Percentiles rank a stretch among this genome's conserved stretches.
These are phyloP conservation scores for Echinosophora koreensis DNA, from an alignment of 306 rosid species.

Conservation along the genomic window DNA sequence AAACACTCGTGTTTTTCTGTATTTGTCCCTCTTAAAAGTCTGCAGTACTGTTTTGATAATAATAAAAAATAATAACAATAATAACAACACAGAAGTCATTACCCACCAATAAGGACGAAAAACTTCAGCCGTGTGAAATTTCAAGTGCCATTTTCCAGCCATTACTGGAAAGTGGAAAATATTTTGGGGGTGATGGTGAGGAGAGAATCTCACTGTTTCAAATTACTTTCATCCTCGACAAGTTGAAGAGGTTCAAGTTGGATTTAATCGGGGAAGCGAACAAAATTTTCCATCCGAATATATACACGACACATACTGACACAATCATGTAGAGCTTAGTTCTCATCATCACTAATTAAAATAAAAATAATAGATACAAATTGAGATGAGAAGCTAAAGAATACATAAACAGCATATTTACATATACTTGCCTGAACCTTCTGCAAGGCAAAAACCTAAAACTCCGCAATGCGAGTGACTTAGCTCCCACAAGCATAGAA, in stretches of 20 bases:
- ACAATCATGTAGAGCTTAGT: slow-evolving; percentile 58
- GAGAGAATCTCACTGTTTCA: slow-evolving; percentile 21
- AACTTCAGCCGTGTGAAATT: background rate
- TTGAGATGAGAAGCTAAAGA: slow-evolving; percentile 72
- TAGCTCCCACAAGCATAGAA: slow-evolving; percentile 62
- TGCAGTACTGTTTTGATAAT: no score
- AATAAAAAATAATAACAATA: no score
- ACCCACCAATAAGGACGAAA: no score
- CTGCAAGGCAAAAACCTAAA: slow-evolving; percentile 48
- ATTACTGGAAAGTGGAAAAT: background rate
- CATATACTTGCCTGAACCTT: slow-evolving; percentile 57
- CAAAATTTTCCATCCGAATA: slow-evolving; percentile 58
- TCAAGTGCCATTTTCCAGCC: background rate
- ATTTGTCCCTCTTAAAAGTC: no score
- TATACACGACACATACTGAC: slow-evolving; percentile 50
- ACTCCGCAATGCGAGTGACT: slow-evolving; percentile 38
- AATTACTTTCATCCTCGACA: slow-evolving; percentile 23
- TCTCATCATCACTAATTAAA: slow-evolving; percentile 58
- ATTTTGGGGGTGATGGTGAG: background rate
- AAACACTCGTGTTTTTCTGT: no score
- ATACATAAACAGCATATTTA: slow-evolving; percentile 64
- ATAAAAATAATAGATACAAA: slow-evolving; percentile 55
- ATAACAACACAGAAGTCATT: no score
- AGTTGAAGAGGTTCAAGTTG: slow-evolving; percentile 32
- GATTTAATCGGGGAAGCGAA: slow-evolving; percentile 45